phyloP scores from a whole-genome alignment of 306 rosid genomes.

The Vigna radiata region DNA sequence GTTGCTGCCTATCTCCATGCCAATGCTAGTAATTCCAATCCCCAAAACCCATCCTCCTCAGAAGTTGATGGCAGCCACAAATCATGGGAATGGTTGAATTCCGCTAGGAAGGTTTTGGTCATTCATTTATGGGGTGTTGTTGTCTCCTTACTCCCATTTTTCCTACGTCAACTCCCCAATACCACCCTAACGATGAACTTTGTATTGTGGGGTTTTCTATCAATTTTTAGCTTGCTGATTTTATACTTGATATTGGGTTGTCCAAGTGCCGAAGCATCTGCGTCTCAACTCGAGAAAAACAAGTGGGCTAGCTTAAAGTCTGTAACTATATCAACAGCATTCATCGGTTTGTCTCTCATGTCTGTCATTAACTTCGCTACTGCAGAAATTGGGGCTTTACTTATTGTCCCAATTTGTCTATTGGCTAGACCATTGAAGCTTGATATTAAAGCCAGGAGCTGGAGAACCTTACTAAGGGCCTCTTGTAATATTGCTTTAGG shows the following conservation, averaged over 20 bases:
- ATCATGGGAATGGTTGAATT: slow-evolving; percentile 88
- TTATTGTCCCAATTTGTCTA: slow-evolving; percentile 81
- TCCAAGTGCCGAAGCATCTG: slow-evolving; percentile 49
- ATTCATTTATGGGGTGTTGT: slow-evolving; percentile 82
- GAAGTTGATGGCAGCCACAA: slow-evolving; percentile 46
- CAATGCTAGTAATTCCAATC: slow-evolving; percentile 52
- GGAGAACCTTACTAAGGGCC: slow-evolving; percentile 59
- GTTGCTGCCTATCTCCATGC: slow-evolving; percentile 84
- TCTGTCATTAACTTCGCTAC: slow-evolving; percentile 92
- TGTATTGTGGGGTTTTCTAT: slow-evolving; percentile 65
- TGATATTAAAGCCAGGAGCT: slow-evolving; percentile 56
- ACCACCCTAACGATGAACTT: slow-evolving; percentile 60
- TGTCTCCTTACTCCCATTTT: slow-evolving; percentile 79
- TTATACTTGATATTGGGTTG: slow-evolving; percentile 64
- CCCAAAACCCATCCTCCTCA: slow-evolving; percentile 47
- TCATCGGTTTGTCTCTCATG: slow-evolving; percentile 87
- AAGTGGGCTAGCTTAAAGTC: slow-evolving; percentile 90
- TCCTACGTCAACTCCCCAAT: slow-evolving; percentile 67
- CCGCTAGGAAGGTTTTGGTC: slow-evolving; percentile 75
- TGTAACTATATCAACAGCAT: slow-evolving; percentile 75
- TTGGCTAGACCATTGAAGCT: slow-evolving; percentile 82
- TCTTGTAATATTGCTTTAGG: slow-evolving; percentile 69
- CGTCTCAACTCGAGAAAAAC: slow-evolving; percentile 51
- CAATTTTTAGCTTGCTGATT: slow-evolving; percentile 59
- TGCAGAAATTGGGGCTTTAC: slow-evolving; percentile 87